phyloP scores from a whole-genome alignment of 371 early-diverging fungal species.

The Conidiobolus coronatus region DNA sequence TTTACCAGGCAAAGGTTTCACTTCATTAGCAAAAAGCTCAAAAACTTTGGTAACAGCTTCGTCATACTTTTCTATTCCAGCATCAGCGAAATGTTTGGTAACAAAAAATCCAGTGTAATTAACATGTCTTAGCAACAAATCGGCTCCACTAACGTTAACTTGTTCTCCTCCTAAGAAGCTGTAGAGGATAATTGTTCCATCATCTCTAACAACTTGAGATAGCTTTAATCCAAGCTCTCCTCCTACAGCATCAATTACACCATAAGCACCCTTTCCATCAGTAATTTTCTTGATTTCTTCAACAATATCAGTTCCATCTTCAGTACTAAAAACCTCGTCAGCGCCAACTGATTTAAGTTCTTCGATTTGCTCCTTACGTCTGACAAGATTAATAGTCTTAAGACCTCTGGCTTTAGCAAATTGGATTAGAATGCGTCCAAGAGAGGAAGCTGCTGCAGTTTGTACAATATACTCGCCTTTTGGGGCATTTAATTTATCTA shows the following conservation, averaged over 20 bases:
- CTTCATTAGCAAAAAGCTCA: no score
- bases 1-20: no score
- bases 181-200: no score
- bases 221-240: background rate
- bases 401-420: background rate
- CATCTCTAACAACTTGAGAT: no score
- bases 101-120: constrained; percentile 1
- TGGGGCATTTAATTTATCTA: background rate
- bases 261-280: background rate
- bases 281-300: background rate
- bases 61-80: no score
- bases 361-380: background rate
- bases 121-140: background rate
- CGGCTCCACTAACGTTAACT: no score
- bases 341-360: background rate
- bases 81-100: background rate
- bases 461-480: background rate
- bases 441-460: background rate
- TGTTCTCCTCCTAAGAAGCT: no score
- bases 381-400: background rate
- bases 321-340: background rate
- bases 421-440: background rate
- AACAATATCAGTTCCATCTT: background rate
- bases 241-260: constrained; percentile 2
- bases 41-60: no score